A percentile compares a stretch with the other conserved stretches of the same genome.
These are phyloP conservation scores for Pseudopyricularia cyperi DNA, from an alignment of 2,329 filamentous ascomycete genomes.

Conservation along the genomic window DNA sequence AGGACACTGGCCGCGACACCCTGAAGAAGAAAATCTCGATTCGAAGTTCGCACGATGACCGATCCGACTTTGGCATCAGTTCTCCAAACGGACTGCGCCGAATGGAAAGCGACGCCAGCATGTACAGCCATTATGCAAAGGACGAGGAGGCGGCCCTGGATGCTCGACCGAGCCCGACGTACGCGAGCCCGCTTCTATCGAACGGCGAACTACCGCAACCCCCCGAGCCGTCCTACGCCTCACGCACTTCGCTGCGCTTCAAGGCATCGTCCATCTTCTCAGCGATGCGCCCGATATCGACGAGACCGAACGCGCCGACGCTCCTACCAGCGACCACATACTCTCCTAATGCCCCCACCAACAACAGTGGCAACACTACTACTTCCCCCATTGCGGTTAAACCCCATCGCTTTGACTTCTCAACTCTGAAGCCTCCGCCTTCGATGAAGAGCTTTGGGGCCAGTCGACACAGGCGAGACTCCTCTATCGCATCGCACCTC, in stretches of 20 bases:
- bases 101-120: conserved; percentile 20
- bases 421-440: conserved; percentile 28
- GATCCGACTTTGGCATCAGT: conserved; percentile 19
- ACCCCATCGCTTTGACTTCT: conserved; percentile 8
- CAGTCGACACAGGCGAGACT: conserved; percentile 38
- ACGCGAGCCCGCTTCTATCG: conserved; percentile 3
- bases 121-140: conserved; percentile 15
- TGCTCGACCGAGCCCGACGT: conserved; percentile 6
- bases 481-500: conserved; percentile 50
- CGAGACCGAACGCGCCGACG: conserved; percentile 15
- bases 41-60: conserved; percentile 21
- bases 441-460: conserved; percentile 26
- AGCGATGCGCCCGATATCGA: conserved; percentile 3
- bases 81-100: conserved; percentile 17
- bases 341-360: conserved; percentile 11
- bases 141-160: conserved; percentile 16
- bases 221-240: conserved; percentile 7
- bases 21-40: conserved; percentile 30
- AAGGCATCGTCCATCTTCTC: conserved; percentile 5
- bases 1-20: conserved; percentile 20
- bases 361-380: background rate
- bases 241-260: conserved; percentile 5
- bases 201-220: background rate
- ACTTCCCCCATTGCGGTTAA: background rate
- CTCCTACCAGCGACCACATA: conserved; percentile 37